These are phyloP conservation scores for Puccinia novopanici DNA, from an alignment of 1,284 basidiomycete species.

Conservation along the genomic window DNA sequence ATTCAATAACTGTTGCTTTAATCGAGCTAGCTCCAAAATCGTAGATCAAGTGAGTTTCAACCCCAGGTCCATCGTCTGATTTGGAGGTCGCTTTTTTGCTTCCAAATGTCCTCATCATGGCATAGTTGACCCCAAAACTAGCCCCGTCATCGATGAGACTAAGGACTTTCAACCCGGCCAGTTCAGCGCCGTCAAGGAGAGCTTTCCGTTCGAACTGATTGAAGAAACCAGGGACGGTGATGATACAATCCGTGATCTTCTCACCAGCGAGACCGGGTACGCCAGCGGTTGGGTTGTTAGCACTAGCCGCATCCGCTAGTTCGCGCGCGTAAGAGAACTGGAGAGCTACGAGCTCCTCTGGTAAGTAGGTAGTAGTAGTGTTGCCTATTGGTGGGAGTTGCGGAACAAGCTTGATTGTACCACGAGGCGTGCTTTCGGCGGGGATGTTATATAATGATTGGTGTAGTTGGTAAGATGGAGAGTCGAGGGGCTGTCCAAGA, in stretches of 20 bases:
- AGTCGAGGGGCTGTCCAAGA: slow-evolving; percentile 70
- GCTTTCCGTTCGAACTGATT: slow-evolving; percentile 84
- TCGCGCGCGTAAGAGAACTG: slow-evolving; percentile 86
- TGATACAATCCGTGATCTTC: slow-evolving; percentile 74
- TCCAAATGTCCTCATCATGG: slow-evolving; percentile 84
- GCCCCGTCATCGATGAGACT: slow-evolving; percentile 84
- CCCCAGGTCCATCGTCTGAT: slow-evolving; percentile 17
- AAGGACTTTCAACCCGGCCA: slow-evolving; percentile 80
- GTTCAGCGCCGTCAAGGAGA: slow-evolving; percentile 83
- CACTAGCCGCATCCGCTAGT: slow-evolving; percentile 76
- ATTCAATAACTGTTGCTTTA: slow-evolving; percentile 80
- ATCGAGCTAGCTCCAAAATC: slow-evolving; percentile 88
- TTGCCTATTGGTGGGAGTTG: slow-evolving; percentile 30
- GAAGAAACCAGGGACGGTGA: slow-evolving; percentile 81
- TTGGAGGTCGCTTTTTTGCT: slow-evolving; percentile 52
- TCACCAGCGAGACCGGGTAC: slow-evolving; percentile 62
- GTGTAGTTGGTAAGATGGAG: slow-evolving; percentile 66
- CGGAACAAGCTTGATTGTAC: slow-evolving; percentile 38
- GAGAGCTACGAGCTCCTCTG: slow-evolving; percentile 92
- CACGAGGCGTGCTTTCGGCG: slow-evolving; percentile 62
- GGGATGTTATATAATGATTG: slow-evolving; percentile 66
- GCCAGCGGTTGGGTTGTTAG: slow-evolving; percentile 52
- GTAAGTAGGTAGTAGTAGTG: slow-evolving; percentile 61
- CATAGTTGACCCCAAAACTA: slow-evolving; percentile 83
- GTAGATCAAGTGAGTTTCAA: slow-evolving; percentile 85